Conservation (phyloP, 2,329 filamentous ascomycete species). For the Claviceps capensis region DNA sequence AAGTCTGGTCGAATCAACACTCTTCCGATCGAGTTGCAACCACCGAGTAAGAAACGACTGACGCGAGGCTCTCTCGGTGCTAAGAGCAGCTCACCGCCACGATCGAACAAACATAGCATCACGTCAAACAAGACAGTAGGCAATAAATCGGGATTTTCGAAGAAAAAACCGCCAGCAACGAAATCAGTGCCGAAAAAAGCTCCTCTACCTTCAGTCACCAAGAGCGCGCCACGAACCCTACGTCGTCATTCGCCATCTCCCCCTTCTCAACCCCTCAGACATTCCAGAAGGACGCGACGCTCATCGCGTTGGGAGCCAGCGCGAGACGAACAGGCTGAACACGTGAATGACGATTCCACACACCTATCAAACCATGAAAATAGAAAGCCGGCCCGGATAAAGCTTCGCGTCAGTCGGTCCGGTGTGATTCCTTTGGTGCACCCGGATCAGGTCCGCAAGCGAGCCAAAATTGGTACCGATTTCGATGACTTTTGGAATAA, state of each 20-base stretch:
- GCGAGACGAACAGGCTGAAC: constrained; percentile 8
- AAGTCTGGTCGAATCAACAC: constrained; percentile 52
- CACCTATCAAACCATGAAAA: constrained; percentile 10
- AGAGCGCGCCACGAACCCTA: constrained; percentile 17
- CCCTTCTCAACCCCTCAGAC: constrained; percentile 23
- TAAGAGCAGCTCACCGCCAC: constrained; percentile 17
- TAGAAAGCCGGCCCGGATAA: constrained; percentile 31
- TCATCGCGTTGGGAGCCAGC: constrained; percentile 25
- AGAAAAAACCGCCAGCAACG: constrained; percentile 15
- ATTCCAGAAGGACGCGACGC: constrained; percentile 29
- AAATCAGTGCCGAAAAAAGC: constrained; percentile 18
- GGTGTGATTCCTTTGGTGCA: constrained; percentile 42
- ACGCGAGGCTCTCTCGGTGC: constrained; percentile 29
- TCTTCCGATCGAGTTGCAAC: constrained; percentile 38
- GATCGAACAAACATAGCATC: constrained; percentile 16
- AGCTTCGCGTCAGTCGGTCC: constrained; percentile 27
- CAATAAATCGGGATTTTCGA: constrained; percentile 14
- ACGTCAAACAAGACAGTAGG: constrained; percentile 16
- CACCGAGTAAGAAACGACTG: constrained; percentile 34
- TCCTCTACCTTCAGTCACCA: constrained; percentile 10
- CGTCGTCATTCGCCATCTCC: constrained; percentile 30
- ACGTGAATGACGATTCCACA: constrained; percentile 7
- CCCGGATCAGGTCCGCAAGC: constrained; percentile 40
- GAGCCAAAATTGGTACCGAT: constrained; percentile 36
- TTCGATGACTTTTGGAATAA: constrained; percentile 45